Percentiles rank a stretch among this genome's conserved stretches.
Conservation (phyloP, 2,329 filamentous ascomycete genomes). For the Cordyceps javanica region DNA sequence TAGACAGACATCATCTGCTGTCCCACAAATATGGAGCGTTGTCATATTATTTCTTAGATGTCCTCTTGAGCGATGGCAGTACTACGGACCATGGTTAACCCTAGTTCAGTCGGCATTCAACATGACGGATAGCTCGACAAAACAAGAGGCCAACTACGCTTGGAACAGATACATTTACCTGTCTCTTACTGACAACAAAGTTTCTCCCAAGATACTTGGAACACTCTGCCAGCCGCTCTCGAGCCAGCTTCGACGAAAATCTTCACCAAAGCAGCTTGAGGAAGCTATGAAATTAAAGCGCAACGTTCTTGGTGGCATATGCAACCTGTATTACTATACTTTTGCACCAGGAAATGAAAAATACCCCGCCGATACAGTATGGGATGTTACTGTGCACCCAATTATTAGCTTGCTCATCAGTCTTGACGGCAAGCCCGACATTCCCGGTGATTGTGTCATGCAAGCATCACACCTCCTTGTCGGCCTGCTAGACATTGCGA, state of each 20-base stretch:
- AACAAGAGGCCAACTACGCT: conserved; percentile 71
- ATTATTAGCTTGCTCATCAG: conserved; percentile 54
- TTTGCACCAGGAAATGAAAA: conserved; percentile 64
- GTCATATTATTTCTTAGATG: conserved; percentile 71
- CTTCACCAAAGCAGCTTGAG: conserved; percentile 48
- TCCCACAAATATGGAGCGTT: conserved; percentile 86
- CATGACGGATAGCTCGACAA: conserved; percentile 62
- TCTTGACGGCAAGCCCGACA: conserved; percentile 28
- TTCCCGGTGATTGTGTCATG: conserved; percentile 44
- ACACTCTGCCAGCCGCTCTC: conserved; percentile 60
- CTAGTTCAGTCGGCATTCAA: conserved; percentile 83
- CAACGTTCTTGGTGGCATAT: conserved; percentile 61
- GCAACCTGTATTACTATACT: conserved; percentile 76
- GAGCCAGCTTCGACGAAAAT: conserved; percentile 62
- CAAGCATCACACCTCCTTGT: conserved; percentile 64
- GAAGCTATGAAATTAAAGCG: conserved; percentile 44
- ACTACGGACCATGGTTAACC: conserved; percentile 67
- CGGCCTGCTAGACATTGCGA: conserved; percentile 58
- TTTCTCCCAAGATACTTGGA: conserved; percentile 31
- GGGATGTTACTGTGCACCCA: conserved; percentile 67
- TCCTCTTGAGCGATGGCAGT: conserved; percentile 62
- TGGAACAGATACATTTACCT: conserved; percentile 82
- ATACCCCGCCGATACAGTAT: conserved; percentile 66
- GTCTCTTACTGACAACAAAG: conserved; percentile 57
- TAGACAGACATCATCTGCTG: conserved; percentile 45